Percentiles rank a stretch among this genome's conserved stretches.
phyloP scores from a whole-genome alignment of 371 early-diverging fungal genomes.

The Mucor lusitanicus region DNA sequence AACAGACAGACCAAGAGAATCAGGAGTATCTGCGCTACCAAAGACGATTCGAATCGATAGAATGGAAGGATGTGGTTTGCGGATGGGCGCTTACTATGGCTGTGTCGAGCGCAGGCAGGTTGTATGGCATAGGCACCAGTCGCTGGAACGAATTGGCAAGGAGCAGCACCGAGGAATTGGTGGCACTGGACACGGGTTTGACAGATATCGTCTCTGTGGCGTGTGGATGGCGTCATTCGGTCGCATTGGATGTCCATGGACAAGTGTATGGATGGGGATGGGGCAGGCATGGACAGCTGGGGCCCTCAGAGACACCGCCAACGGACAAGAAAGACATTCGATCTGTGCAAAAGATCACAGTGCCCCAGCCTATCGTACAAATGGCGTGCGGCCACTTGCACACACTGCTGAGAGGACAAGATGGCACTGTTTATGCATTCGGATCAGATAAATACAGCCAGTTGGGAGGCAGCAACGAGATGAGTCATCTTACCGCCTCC shows the following conservation, averaged over 20 bases:
- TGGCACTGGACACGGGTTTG: slow-evolving; percentile 8
- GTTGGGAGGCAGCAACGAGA: background rate
- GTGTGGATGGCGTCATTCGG: slow-evolving; percentile 68
- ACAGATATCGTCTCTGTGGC: slow-evolving; percentile 40
- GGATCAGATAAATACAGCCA: slow-evolving; percentile 72
- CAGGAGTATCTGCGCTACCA: slow-evolving; percentile 15
- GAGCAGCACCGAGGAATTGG: background rate
- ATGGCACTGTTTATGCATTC: slow-evolving; percentile 52
- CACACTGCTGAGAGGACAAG: slow-evolving; percentile 43
- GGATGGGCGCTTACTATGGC: slow-evolving; percentile 64
- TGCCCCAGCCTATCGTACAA: slow-evolving; percentile 24
- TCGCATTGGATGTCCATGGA: slow-evolving; percentile 46
- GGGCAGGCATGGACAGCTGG: slow-evolving; percentile 65
- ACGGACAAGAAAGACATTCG: slow-evolving; percentile 28
- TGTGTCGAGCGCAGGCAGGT: slow-evolving; percentile 27
- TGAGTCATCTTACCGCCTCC: slow-evolving; percentile 13
- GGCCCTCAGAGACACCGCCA: slow-evolving; percentile 18
- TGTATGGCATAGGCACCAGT: slow-evolving; percentile 56
- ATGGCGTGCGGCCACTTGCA: slow-evolving; percentile 62
- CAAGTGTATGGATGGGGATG: slow-evolving; percentile 63
- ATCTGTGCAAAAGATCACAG: slow-evolving; percentile 6
- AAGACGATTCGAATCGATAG: background rate
- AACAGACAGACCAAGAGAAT: slow-evolving; percentile 5
- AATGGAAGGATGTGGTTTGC: slow-evolving; percentile 56
- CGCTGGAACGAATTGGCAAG: slow-evolving; percentile 53